phyloP scores from a whole-genome alignment of 2,329 filamentous ascomycete species.

The Fusarium nisikadoi region DNA sequence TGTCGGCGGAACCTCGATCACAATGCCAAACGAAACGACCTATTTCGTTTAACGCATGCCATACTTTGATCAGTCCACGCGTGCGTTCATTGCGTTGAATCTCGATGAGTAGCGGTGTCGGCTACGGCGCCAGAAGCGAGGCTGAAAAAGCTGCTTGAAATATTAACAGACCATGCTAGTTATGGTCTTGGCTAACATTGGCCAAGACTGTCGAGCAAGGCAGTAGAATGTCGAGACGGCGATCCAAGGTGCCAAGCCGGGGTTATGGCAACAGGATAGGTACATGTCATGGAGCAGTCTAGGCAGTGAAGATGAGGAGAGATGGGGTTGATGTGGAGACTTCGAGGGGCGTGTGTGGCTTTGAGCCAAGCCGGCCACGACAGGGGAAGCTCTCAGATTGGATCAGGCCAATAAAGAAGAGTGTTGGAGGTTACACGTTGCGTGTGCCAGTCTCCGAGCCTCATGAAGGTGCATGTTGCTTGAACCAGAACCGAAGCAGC shows the following conservation, averaged over 20 bases:
- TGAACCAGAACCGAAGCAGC: neutral
- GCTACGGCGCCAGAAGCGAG: conserved; percentile 3
- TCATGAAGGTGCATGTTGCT: neutral
- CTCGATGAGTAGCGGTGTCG: conserved; percentile 22
- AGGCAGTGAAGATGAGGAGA: neutral
- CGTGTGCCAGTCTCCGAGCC: neutral
- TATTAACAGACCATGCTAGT: neutral
- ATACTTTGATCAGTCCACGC: conserved; percentile 5
- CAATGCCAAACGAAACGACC: neutral
- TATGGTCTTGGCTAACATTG: conserved; percentile 31
- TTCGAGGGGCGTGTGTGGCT: conserved; percentile 25
- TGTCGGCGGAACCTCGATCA: neutral
- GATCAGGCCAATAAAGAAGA: neutral
- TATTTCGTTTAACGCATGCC: conserved; percentile 1
- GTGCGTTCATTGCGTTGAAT: conserved; percentile 7
- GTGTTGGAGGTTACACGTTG: neutral
- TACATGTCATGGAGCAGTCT: conserved; percentile 17
- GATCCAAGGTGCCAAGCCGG: conserved; percentile 37
- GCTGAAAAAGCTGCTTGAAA: conserved; percentile 14
- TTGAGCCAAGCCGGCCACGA: conserved; percentile 10
- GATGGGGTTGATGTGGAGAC: conserved; percentile 21
- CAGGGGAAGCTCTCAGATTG: conserved; percentile 10
- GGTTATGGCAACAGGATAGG: conserved; percentile 31
- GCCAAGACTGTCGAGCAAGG: conserved; percentile 33
- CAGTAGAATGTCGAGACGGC: conserved; percentile 20